phyloP scores from a whole-genome alignment of 495 filamentous ascomycete genomes.

The Penicillium antarcticum region DNA sequence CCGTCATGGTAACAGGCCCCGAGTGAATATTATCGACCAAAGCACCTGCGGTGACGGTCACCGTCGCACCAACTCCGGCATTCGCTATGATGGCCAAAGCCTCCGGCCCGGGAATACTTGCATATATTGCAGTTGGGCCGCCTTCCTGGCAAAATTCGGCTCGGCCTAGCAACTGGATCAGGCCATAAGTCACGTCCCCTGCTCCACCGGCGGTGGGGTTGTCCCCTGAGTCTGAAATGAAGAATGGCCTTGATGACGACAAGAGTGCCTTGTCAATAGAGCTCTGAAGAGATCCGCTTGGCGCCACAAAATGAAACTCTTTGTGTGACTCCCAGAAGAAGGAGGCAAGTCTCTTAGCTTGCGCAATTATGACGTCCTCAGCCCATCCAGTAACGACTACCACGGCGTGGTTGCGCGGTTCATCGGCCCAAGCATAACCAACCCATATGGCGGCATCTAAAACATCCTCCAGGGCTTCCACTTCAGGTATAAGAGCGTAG shows the following conservation, averaged over 20 bases:
- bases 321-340: constrained; percentile 48
- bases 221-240: constrained; percentile 58
- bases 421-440: constrained; percentile 59
- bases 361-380: constrained; percentile 24
- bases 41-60: constrained; percentile 54
- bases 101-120: constrained; percentile 50
- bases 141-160: constrained; percentile 41
- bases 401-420: constrained; percentile 51
- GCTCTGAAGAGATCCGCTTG: constrained; percentile 47
- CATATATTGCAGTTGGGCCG: constrained; percentile 51
- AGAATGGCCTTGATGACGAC: constrained; percentile 48
- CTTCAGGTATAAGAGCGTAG: constrained; percentile 45
- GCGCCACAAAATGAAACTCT: constrained; percentile 53
- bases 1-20: constrained; percentile 52
- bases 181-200: constrained; percentile 54
- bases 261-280: constrained; percentile 47
- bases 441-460: constrained; percentile 59
- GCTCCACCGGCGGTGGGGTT: constrained; percentile 57
- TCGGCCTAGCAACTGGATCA: constrained; percentile 43
- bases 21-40: constrained; percentile 51
- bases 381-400: constrained; percentile 54
- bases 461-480: constrained; percentile 39
- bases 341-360: constrained; percentile 45
- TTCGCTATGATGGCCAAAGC: constrained; percentile 42
- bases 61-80: constrained; percentile 47